Percentiles rank a stretch among this genome's conserved stretches.
phyloP scores from a whole-genome alignment of 2,329 filamentous ascomycete species.

The Akanthomyces dipterigenus region DNA sequence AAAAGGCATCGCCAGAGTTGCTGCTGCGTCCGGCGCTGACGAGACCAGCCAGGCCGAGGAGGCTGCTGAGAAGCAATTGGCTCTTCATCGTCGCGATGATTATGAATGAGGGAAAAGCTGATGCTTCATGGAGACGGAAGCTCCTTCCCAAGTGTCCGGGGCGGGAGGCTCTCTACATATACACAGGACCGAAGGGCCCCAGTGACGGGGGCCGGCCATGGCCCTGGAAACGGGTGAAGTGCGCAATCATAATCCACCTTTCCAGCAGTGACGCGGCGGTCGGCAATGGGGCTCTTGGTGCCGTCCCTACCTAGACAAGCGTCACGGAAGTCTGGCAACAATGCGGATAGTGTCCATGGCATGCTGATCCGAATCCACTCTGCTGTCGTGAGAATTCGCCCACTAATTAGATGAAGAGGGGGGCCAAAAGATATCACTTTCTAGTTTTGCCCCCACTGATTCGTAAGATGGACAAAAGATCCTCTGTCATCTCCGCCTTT shows the following conservation, averaged over 20 bases:
- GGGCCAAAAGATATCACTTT: background rate
- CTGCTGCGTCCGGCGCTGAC: background rate
- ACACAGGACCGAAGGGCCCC: background rate
- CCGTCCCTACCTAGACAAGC: background rate
- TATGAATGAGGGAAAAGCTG: background rate
- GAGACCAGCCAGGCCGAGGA: constrained; percentile 5
- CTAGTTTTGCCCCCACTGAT: background rate
- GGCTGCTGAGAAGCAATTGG: background rate
- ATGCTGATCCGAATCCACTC: constrained; percentile 2
- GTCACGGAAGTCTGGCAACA: background rate
- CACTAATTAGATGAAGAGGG: background rate
- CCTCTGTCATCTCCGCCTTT: background rate
- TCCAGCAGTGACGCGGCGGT: too few species aligned
- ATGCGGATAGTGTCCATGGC: background rate
- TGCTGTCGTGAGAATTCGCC: background rate
- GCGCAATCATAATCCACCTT: background rate
- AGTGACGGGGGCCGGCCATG: background rate
- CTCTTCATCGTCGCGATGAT: constrained; percentile 6
- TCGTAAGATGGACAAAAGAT: constrained; percentile 1
- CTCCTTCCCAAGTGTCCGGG: background rate
- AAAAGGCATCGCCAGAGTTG: background rate
- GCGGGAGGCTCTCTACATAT: background rate
- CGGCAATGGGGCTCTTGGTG: background rate
- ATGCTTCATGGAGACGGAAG: background rate
- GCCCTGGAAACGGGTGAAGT: background rate